phyloP scores from a whole-genome alignment of 2,329 filamentous ascomycete species.

The Fusarium heterosporum region DNA sequence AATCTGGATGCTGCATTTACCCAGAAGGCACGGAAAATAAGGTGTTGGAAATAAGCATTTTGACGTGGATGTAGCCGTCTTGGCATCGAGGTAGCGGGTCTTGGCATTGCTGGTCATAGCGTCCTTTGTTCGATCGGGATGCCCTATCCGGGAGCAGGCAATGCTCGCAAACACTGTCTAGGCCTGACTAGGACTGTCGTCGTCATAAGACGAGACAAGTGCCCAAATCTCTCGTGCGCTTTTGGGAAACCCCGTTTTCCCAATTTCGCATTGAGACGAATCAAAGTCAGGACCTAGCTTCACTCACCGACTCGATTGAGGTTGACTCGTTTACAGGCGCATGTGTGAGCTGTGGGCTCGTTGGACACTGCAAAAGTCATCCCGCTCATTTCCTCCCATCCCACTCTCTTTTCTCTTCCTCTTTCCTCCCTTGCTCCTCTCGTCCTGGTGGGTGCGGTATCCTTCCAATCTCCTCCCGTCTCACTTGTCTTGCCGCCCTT shows the following conservation, averaged over 20 bases:
- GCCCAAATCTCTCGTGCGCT: constrained; percentile 18
- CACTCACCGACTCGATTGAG: constrained; percentile 17
- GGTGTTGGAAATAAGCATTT: constrained; percentile 31
- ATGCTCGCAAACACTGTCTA: constrained; percentile 23
- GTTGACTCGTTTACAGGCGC: not conserved
- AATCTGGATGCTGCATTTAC: constrained; percentile 4
- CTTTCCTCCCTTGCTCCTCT: not conserved
- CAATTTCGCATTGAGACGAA: constrained; percentile 7
- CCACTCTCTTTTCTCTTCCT: not conserved
- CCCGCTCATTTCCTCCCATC: not conserved
- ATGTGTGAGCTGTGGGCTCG: not conserved
- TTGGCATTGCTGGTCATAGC: constrained; percentile 3
- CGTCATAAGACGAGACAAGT: not conserved
- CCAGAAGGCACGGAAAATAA: constrained; percentile 16
- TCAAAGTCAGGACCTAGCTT: not conserved
- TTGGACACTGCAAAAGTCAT: not conserved
- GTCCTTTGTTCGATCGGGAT: constrained; percentile 18
- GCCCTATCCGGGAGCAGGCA: constrained; percentile 32
- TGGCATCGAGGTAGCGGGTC: constrained; percentile 34
- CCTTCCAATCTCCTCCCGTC: not conserved
- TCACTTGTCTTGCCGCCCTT: not conserved
- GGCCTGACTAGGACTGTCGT: constrained; percentile 1
- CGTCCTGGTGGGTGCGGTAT: not conserved
- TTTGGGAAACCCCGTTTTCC: not conserved
- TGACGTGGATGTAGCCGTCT: constrained; percentile 41